These are phyloP conservation scores for Mikania micrantha DNA, from an alignment of 129 eudicot species.

Conservation along the genomic window DNA sequence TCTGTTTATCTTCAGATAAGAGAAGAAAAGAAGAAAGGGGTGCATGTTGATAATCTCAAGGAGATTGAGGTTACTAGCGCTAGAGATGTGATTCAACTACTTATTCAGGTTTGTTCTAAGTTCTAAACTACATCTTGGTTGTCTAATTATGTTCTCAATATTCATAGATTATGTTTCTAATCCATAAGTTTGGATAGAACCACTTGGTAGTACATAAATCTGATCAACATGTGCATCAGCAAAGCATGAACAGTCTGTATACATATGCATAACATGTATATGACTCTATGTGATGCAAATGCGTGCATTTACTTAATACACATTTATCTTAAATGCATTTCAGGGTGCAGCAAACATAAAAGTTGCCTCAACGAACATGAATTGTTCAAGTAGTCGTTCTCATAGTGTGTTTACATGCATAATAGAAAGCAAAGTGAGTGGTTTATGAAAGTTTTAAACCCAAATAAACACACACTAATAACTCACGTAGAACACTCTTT, in stretches of 20 bases:
- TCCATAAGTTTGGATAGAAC: neutral
- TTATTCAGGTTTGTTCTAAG: slow-evolving; percentile 58
- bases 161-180: neutral
- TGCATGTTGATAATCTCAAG: slow-evolving; percentile 79
- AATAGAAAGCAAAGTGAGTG: slow-evolving; percentile 86
- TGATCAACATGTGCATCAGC: neutral
- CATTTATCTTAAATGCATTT: slow-evolving; percentile 5
- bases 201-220: neutral
- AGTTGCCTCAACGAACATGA: slow-evolving; percentile 99
- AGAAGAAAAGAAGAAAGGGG: slow-evolving; percentile 93
- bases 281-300: neutral
- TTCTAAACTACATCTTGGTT: neutral
- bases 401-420: slow-evolving; percentile 95
- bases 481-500: no score
- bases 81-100: slow-evolving; percentile 93
- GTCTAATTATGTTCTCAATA: neutral
- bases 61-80: slow-evolving; percentile 91
- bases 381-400: slow-evolving; percentile 97
- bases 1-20: slow-evolving; percentile 53
- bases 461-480: no score
- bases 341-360: slow-evolving; percentile 97
- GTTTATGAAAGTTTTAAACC: no score
- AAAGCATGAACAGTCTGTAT: neutral
- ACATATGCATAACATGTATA: neutral
- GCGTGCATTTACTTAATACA: neutral